Evolutionary conservation across 306 rosid genomes (phyloP).

Genomic region (cucumber (Cucumis sativus)): Cucumber_9930_V3 NC_026659.2:30519501-30520000

Average conservation of each 20-base stretch:
- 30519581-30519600: neutral
- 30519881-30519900: neutral
- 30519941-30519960: constrained; percentile 5
- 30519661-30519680: neutral
- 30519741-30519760: neutral
- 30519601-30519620: neutral
- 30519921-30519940: neutral
- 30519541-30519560: neutral
- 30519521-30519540: neutral
- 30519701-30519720: neutral
- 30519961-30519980: constrained; percentile 5
- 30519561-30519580: neutral
- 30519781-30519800: neutral
- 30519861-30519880: neutral
- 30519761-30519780: neutral
- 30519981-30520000: neutral
- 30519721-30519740: neutral
- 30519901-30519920: neutral
- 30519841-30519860: neutral
- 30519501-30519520: neutral
- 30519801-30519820: constrained; percentile 8
- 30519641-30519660: constrained; percentile 3
- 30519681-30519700: too few relatives aligned
- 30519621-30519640: neutral
- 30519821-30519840: neutral